Conservation (phyloP, 495 filamentous ascomycete species). For the Podospora pseudocomata region DNA sequence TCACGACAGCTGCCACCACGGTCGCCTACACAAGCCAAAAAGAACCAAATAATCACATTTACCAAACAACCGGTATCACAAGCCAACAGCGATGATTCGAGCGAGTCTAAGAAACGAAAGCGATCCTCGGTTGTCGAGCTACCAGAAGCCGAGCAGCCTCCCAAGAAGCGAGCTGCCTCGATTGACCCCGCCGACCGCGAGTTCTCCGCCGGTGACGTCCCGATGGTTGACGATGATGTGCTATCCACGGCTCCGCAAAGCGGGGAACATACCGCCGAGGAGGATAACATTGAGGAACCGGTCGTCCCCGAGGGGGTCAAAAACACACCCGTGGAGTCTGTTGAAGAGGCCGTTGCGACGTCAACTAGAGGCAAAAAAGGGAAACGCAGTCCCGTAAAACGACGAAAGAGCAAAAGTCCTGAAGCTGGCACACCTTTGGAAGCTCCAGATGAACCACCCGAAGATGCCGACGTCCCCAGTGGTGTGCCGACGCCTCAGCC, state of each 20-base stretch:
- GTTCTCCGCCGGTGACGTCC: constrained; percentile 36
- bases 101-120: constrained; percentile 52
- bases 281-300: constrained; percentile 33
- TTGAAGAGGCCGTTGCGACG: constrained; percentile 27
- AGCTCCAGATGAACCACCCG: constrained; percentile 30
- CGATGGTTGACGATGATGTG: constrained; percentile 43
- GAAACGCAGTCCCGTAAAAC: constrained; percentile 40
- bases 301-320: constrained; percentile 22
- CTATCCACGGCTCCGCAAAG: constrained; percentile 39
- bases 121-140: constrained; percentile 44
- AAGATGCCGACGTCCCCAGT: constrained; percentile 27
- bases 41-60: constrained; percentile 20
- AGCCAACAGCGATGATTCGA: constrained; percentile 21
- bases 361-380: constrained; percentile 33
- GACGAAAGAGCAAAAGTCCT: constrained; percentile 37
- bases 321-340: constrained; percentile 26
- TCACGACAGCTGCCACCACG: constrained; percentile 16
- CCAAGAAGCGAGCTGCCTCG: constrained; percentile 57
- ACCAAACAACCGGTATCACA: constrained; percentile 19
- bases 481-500: constrained; percentile 40
- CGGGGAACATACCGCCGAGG: constrained; percentile 41
- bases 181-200: constrained; percentile 32
- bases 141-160: constrained; percentile 48
- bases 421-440: constrained; percentile 30
- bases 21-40: constrained; percentile 30